Evolutionary conservation across 176 grass and related monocot species (phyloP).

Genomic region (Rhynchospora breviuscula): DNA sequence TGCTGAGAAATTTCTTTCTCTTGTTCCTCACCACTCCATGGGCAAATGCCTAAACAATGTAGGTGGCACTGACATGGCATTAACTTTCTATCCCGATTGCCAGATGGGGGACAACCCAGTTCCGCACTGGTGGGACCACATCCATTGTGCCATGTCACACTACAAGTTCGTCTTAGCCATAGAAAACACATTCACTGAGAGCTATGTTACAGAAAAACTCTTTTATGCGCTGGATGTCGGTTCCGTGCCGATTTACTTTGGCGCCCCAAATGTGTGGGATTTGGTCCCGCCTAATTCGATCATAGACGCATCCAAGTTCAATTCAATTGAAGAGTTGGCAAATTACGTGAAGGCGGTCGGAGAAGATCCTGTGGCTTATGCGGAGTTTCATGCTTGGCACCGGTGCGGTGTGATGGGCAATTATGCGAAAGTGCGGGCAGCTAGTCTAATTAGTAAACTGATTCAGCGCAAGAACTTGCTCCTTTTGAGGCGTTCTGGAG

Average conservation of each 20-base stretch:
- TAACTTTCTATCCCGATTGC: constrained; percentile 39
- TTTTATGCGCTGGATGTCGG: constrained; percentile 46
- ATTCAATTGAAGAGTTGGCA: constrained; percentile 35
- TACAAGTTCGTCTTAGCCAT: constrained; percentile 62
- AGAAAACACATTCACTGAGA: constrained; percentile 43
- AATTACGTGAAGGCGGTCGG: constrained; percentile 33
- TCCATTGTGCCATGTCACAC: constrained; percentile 53
- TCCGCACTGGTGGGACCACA: constrained; percentile 48
- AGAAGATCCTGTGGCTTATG: constrained; percentile 41
- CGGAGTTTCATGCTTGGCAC: constrained; percentile 51
- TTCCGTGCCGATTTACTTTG: constrained; percentile 45
- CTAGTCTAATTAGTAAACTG: no score
- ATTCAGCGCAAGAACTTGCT: no score
- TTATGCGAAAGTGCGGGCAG: constrained; percentile 28
- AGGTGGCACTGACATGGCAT: constrained; percentile 34
- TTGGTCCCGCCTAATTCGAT: constrained; percentile 40
- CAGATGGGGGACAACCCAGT: neutral
- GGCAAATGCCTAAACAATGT: constrained; percentile 49
- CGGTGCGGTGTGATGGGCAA: constrained; percentile 47
- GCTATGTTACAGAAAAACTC: constrained; percentile 50
- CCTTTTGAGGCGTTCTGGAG: no score
- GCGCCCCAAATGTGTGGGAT: constrained; percentile 33
- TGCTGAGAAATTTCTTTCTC: constrained; percentile 22
- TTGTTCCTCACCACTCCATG: constrained; percentile 35
- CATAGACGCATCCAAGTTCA: constrained; percentile 34